Conservation (phyloP, 306 rosid genomes). For the Trifolium subterraneum region DNA sequence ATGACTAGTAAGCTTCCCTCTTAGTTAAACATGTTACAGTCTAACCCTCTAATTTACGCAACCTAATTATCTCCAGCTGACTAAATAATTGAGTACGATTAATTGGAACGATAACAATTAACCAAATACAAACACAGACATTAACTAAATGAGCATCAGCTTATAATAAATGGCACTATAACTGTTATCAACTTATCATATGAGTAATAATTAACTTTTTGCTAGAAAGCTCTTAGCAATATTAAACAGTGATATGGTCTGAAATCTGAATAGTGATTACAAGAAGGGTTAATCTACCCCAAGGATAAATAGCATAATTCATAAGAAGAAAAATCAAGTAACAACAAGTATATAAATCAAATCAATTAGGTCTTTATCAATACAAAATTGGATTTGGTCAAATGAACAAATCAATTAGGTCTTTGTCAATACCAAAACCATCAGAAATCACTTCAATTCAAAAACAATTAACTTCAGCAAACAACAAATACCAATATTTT, state of each 20-base stretch:
- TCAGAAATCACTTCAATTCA: not conserved
- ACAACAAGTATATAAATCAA: slow-evolving; percentile 23
- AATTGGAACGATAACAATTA: not conserved
- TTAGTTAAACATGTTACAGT: not conserved
- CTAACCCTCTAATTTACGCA: not conserved
- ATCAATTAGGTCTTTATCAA: not conserved
- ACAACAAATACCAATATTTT: not conserved
- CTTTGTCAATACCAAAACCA: not conserved
- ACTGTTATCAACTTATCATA: not conserved
- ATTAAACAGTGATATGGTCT: not conserved
- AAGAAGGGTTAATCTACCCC: not conserved
- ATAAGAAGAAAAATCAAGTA: not conserved
- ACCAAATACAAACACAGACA: slow-evolving; percentile 11
- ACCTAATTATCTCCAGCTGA: not conserved
- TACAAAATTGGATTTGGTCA: not conserved
- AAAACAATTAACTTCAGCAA: slow-evolving; percentile 3
- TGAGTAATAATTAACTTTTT: not conserved
- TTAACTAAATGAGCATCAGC: not conserved
- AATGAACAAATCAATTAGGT: slow-evolving; percentile 5
- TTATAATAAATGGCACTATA: not conserved
- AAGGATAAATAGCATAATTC: not conserved
- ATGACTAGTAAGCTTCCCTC: not conserved
- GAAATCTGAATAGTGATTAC: not conserved
- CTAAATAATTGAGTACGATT: not conserved
- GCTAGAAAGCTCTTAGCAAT: slow-evolving; percentile 14